These are phyloP conservation scores for Tuber brumale DNA, from an alignment of 495 filamentous ascomycete genomes.

Conservation along the genomic window DNA sequence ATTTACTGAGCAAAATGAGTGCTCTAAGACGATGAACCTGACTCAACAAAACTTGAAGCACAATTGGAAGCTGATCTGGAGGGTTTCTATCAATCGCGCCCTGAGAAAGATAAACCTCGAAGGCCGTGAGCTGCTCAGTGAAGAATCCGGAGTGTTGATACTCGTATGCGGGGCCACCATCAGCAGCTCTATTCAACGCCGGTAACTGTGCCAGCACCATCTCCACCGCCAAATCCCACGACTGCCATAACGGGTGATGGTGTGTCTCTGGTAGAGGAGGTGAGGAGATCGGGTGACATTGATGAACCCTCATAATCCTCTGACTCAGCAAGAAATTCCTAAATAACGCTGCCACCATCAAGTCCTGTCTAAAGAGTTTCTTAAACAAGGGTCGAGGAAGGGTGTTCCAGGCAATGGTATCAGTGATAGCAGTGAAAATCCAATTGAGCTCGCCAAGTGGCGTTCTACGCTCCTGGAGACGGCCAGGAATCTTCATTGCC, in stretches of 20 bases:
- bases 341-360: constrained; percentile 98
- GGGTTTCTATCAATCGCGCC: constrained; percentile 76
- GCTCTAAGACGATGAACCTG: constrained; percentile 92
- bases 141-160: constrained; percentile 96
- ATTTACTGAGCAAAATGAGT: constrained; percentile 84
- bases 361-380: constrained; percentile 90
- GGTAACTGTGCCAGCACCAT: constrained; percentile 90
- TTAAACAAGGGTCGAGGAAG: constrained; percentile 84
- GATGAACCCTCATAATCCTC: constrained; percentile 89
- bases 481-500: constrained; percentile 72
- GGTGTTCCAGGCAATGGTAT: constrained; percentile 97
- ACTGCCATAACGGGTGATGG: constrained; percentile 89
- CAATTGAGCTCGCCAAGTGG: constrained; percentile 95
- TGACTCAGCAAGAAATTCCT: constrained; percentile 92
- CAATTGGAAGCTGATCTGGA: constrained; percentile 90
- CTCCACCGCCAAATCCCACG: constrained; percentile 95
- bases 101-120: constrained; percentile 90
- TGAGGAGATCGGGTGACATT: constrained; percentile 84
- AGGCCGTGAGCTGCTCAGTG: constrained; percentile 92
- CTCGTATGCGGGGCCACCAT: constrained; percentile 67
- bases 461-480: constrained; percentile 85
- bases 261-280: constrained; percentile 86
- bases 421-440: constrained; percentile 99
- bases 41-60: constrained; percentile 89
- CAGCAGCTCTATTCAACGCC: constrained; percentile 65